Percentiles rank a stretch among this genome's conserved stretches.
Evolutionary conservation across 202 grass and related monocot species (phyloP).

Genomic region (Brachypodium distachyon): DNA sequence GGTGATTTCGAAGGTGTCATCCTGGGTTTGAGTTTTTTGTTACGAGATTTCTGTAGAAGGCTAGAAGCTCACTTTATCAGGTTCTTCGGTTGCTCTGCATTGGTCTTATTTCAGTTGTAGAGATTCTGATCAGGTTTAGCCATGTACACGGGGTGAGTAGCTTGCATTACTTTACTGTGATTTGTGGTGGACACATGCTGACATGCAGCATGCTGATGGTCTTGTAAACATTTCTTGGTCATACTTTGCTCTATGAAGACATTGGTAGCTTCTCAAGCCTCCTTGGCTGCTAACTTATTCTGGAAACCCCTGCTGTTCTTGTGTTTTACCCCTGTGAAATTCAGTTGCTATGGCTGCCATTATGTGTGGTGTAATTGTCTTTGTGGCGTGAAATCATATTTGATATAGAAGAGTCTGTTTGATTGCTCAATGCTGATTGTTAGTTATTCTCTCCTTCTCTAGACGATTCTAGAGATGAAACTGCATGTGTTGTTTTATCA

Average conservation of each 20-base stretch:
- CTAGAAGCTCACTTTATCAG: neutral
- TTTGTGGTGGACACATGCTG: neutral
- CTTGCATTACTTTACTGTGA: neutral
- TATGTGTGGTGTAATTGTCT: neutral
- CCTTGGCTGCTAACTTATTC: neutral
- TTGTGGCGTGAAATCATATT: neutral
- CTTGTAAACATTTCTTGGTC: neutral
- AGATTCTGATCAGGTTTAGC: neutral
- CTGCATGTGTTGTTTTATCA: too few species aligned
- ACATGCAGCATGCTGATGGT: neutral
- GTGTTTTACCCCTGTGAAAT: neutral
- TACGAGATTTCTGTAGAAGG: neutral
- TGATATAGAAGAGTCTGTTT: neutral
- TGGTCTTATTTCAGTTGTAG: neutral
- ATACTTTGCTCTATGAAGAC: neutral
- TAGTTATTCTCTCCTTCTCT: constrained; percentile 4
- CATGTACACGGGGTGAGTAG: neutral
- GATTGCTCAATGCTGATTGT: neutral
- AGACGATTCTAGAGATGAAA: too few species aligned
- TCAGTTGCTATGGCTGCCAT: neutral
- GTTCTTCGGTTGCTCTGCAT: constrained; percentile 14
- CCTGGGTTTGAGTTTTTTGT: neutral
- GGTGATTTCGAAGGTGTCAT: neutral
- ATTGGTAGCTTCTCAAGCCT: neutral
- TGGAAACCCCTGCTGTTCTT: neutral